A percentile compares a stretch with the other conserved stretches of the same genome.
phyloP scores from a whole-genome alignment of 1,139 yeast genomes.

The Geotrichum reessii region DNA sequence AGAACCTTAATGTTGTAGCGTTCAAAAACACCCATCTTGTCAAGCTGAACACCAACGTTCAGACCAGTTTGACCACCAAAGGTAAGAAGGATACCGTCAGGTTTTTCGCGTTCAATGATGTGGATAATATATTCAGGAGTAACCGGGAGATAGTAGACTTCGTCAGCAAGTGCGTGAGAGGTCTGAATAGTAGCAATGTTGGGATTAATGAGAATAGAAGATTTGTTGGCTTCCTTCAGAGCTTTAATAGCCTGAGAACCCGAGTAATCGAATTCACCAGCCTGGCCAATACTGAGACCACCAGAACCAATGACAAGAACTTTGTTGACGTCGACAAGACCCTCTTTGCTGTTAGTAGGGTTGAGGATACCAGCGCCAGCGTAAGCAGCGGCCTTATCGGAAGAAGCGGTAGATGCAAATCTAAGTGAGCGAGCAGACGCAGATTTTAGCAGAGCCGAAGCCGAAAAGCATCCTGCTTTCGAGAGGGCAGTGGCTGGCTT shows the following conservation, averaged over 20 bases:
- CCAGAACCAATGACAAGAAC: conserved; percentile 96
- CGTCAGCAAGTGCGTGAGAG: conserved; percentile 94
- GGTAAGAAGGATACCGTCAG: conserved; percentile 90
- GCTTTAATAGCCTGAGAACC: conserved; percentile 65
- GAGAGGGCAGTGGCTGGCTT: conserved; percentile 7
- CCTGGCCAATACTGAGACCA: conserved; percentile 96
- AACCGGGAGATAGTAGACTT: conserved; percentile 94
- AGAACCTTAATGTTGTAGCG: conserved; percentile 88
- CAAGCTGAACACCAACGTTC: conserved; percentile 91
- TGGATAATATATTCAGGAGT: conserved; percentile 93
- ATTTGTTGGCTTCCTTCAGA: conserved; percentile 93
- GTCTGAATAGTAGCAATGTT: conserved; percentile 98
- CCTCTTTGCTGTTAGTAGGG: conserved; percentile 45
- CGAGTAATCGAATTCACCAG: conserved; percentile 97
- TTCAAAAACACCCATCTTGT: conserved; percentile 87
- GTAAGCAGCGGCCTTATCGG: conserved; percentile 38
- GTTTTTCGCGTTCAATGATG: conserved; percentile 90
- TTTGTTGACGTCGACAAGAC: conserved; percentile 76
- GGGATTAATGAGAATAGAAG: conserved; percentile 92
- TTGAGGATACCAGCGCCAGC: conserved; percentile 53
- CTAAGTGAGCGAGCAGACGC: conserved; percentile 3
- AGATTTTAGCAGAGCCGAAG: conserved; percentile 4
- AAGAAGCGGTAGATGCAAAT: conserved; percentile 7
- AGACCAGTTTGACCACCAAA: conserved; percentile 98
- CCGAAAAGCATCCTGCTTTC: neutral